phyloP scores from a whole-genome alignment of 2,329 filamentous ascomycete genomes.

The Penicillium sumatraense region DNA sequence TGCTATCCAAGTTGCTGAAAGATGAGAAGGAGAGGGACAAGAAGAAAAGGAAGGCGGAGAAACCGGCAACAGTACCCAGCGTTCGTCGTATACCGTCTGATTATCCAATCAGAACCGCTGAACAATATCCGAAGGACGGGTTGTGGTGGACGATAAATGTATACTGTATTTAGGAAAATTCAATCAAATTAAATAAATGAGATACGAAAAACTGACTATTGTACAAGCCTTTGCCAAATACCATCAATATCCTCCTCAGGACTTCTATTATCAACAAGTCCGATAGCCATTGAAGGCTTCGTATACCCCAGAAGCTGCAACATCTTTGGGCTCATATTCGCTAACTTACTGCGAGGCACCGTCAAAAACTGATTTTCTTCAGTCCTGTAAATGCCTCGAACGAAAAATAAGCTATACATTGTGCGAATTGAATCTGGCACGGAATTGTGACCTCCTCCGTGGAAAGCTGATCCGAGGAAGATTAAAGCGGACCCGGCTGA shows the following conservation, averaged over 20 bases:
- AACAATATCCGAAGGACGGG: too few relatives aligned
- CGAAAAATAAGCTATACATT: conserved; percentile 3
- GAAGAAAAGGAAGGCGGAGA: too few relatives aligned
- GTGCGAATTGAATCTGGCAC: conserved; percentile 1
- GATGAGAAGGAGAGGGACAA: too few relatives aligned
- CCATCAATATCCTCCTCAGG: background rate
- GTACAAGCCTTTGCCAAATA: background rate
- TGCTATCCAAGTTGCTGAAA: too few relatives aligned
- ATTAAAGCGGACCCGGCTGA: background rate
- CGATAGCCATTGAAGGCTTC: background rate
- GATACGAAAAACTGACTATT: background rate
- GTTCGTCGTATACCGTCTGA: too few relatives aligned
- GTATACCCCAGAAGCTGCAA: background rate
- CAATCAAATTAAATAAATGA: background rate
- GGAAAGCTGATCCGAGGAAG: background rate
- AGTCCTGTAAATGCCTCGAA: background rate
- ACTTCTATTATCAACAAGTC: conserved; percentile 1
- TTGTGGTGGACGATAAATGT: too few relatives aligned
- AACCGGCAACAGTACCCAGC: too few relatives aligned
- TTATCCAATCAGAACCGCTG: too few relatives aligned
- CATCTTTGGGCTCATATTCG: conserved; percentile 1
- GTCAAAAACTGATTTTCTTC: conserved; percentile 5
- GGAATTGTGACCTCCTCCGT: background rate
- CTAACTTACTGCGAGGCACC: background rate
- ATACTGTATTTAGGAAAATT: background rate